These are phyloP conservation scores for Phialophora tarda DNA, from an alignment of 2,329 filamentous ascomycete species.

Conservation along the genomic window DNA sequence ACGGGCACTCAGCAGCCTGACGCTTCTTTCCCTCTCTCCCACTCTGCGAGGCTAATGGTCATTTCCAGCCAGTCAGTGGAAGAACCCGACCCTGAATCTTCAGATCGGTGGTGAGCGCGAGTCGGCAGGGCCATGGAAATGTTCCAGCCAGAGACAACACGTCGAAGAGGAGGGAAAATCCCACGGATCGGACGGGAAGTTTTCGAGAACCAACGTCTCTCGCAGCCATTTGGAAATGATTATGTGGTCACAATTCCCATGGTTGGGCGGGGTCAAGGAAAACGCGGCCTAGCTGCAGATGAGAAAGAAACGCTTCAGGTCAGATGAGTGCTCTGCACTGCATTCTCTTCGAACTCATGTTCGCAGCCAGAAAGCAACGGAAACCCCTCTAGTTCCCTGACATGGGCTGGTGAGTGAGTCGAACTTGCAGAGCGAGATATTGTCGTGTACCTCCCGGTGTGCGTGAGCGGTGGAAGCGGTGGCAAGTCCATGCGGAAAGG, in stretches of 20 bases:
- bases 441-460: constrained; percentile 13
- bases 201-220: constrained; percentile 8
- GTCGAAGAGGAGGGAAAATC: constrained; percentile 1
- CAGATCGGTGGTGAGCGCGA: constrained; percentile 10
- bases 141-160: not conserved
- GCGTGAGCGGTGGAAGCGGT: not conserved
- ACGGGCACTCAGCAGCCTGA: constrained; percentile 9
- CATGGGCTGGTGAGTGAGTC: constrained; percentile 2
- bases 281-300: constrained; percentile 12
- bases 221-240: constrained; percentile 11
- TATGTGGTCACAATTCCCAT: constrained; percentile 15
- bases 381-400: constrained; percentile 15
- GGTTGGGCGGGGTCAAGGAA: constrained; percentile 9
- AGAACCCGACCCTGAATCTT: not conserved
- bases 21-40: constrained; percentile 9
- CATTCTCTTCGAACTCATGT: constrained; percentile 25
- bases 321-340: constrained; percentile 27
- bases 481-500: not conserved
- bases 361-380: constrained; percentile 10
- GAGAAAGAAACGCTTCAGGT: constrained; percentile 12
- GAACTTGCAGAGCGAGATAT: constrained; percentile 1
- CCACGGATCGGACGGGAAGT: constrained; percentile 14
- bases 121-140: not conserved
- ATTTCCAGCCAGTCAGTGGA: constrained; percentile 15
- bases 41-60: not conserved